Evolutionary conservation across 2,329 filamentous ascomycete species (phyloP), one percentile per base, ranked within the genome.

Genomic region (Colletotrichum eleusines): DNA sequence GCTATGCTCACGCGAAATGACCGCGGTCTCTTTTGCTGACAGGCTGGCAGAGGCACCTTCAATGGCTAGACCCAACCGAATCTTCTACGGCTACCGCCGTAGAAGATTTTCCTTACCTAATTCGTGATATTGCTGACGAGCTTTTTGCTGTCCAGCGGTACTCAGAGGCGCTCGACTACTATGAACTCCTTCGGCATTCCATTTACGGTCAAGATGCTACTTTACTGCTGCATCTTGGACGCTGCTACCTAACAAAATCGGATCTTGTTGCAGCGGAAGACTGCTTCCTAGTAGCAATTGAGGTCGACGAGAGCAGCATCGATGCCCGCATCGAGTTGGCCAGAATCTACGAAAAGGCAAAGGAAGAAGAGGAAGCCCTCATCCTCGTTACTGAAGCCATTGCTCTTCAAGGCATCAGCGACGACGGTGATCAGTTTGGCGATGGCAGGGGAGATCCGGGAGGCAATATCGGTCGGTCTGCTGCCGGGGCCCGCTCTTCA

Each of bases 321-420:
- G 91, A 94, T 72, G 93, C 94, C 48, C 91, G 94, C 48, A 89
- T 93, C 38, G 89, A 94, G 75, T 85, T 98, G 12, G 94, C 94
- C 16, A 94, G 92, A 76, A 89, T 98, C 79, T 97, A 97, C 76
- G 94, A 97, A 78, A 89, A 87, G 73, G 87, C 88, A 54, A 90
- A 90, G 73, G 89, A 91, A 81, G 90, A 88, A 28, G 92, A 94
- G 76, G 90, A 94, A 76, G 94, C 94, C 1, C 88, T 94, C 69
- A 90, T 92, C 70, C 88, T 94, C 61, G 89, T 93, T 59, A 92
- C 91, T 42, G 92, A 97, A 78, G 90, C 93, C 11, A 87, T 95
- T 74, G 85, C 89, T 40, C 82, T 94, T 28, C 87, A 88, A 72
- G 86, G 87, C 68, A 81, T 80, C 14, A 81, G 82, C 63, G 81